Conservation (phyloP, 2,329 filamentous ascomycete species). For the Bipolaris oryzae region DNA sequence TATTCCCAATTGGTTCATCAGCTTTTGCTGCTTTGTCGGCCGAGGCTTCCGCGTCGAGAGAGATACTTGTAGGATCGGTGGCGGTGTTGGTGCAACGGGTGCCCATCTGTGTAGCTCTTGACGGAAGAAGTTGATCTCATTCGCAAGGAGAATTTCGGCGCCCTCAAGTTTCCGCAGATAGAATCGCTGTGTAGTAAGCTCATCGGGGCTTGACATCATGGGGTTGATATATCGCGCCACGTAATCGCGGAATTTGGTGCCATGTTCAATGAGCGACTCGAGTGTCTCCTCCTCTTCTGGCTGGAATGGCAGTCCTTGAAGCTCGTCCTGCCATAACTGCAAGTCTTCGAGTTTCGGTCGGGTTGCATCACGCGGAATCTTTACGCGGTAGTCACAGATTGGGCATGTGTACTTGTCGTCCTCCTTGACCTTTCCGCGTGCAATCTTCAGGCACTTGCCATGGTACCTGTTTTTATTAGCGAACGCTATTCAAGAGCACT, state of each 20-base stretch:
- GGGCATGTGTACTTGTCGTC: constrained; percentile 98
- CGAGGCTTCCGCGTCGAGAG: constrained; percentile 93
- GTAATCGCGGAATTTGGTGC: constrained; percentile 81
- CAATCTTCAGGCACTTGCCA: constrained; percentile 97
- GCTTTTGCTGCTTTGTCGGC: constrained; percentile 95
- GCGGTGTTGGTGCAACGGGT: constrained; percentile 83
- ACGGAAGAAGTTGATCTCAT: constrained; percentile 97
- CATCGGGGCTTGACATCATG: constrained; percentile 78
- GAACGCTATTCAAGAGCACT: background rate
- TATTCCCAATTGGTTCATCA: constrained; percentile 86
- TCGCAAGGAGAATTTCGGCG: constrained; percentile 86
- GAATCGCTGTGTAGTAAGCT: constrained; percentile 89
- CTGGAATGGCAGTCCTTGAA: constrained; percentile 82
- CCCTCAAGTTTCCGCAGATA: constrained; percentile 97
- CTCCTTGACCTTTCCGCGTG: constrained; percentile 95
- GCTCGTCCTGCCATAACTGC: constrained; percentile 81
- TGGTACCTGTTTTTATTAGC: constrained; percentile 75
- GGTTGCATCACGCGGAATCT: constrained; percentile 94
- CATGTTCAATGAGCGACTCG: constrained; percentile 83
- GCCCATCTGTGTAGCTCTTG: constrained; percentile 95
- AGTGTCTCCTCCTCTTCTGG: constrained; percentile 92
- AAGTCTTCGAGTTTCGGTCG: constrained; percentile 94
- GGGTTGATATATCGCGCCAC: constrained; percentile 82
- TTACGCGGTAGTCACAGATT: constrained; percentile 96
- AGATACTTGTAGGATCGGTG: constrained; percentile 84